These are phyloP conservation scores for Liriodendron chinense DNA, from an alignment of 164 flowering plant species.

Conservation along the genomic window DNA sequence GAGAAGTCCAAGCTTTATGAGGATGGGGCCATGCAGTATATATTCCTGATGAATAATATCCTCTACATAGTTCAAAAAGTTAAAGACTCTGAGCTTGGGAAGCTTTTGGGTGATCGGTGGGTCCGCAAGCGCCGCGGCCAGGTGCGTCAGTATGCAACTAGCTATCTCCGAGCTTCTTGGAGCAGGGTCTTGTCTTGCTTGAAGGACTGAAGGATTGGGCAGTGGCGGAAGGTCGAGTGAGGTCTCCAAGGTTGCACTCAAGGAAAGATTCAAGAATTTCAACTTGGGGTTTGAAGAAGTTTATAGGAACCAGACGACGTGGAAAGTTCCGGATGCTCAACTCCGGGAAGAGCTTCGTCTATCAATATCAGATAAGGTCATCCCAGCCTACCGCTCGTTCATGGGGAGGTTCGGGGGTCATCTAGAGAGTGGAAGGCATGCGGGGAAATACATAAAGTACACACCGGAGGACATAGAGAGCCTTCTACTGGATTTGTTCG, in stretches of 20 bases:
- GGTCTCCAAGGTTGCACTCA: slow-evolving; percentile 61
- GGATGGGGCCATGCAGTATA: slow-evolving; percentile 61
- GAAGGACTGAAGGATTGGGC: slow-evolving; percentile 78
- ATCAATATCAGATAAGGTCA: slow-evolving; percentile 69
- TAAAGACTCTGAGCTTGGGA: slow-evolving; percentile 76
- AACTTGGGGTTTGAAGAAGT: slow-evolving; percentile 76
- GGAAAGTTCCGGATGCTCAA: slow-evolving; percentile 82
- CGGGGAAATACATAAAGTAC: slow-evolving; percentile 80
- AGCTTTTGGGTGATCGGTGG: slow-evolving; percentile 78
- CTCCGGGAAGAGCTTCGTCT: slow-evolving; percentile 76
- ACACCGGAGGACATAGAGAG: slow-evolving; percentile 74
- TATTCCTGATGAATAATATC: slow-evolving; percentile 84
- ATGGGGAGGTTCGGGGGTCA: slow-evolving; percentile 69
- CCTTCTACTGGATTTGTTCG: slow-evolving; percentile 68
- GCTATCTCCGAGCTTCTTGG: slow-evolving; percentile 88
- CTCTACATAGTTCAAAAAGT: slow-evolving; percentile 82
- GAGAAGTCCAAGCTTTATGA: slow-evolving; percentile 78
- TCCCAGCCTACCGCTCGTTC: slow-evolving; percentile 81
- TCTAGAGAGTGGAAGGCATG: slow-evolving; percentile 69
- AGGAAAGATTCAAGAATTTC: slow-evolving; percentile 80
- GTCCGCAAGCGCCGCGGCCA: slow-evolving; percentile 64
- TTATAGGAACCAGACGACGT: slow-evolving; percentile 70
- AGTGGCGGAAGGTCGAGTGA: slow-evolving; percentile 58
- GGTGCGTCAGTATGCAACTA: slow-evolving; percentile 64
- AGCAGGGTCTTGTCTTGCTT: slow-evolving; percentile 60